Base-by-base conservation (phyloP, 2,329 filamentous ascomycete genomes). In the Diaporthe citrichinensis region DNA sequence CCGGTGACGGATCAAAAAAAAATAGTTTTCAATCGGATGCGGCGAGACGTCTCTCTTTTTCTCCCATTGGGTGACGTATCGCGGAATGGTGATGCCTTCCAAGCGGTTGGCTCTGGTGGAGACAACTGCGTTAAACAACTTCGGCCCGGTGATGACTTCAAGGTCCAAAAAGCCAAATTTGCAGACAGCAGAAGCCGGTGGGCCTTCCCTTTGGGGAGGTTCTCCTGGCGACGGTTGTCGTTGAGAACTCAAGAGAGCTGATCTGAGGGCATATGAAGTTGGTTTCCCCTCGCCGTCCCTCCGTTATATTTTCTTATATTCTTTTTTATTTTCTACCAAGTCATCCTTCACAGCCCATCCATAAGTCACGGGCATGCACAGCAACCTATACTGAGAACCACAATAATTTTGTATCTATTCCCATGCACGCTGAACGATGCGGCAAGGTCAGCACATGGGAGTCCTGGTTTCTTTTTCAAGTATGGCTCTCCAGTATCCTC, bases 11-110 rank as follows among this genome's bases (percentile, higher is more conserved):
- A 74, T 34, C 28, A 57, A 39, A 68, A 39, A 68, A 76, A 79
- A 72, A 81, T 84, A 84, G 84, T 85, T 85, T 85, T 85, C 84
- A 85, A 85, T 84, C 84, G 78, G 84, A 85, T 83, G 80, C 76
- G 80, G 77, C 76, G 71, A 69, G 17, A 9, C 55, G 62, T 65
- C 65, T 25, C 36, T 46, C 3, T 44, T 7, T 44, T 55, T 49
- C 10, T 25, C 39, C 8, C 55, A 31, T 31, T 28, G 74, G 44
- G 34, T 20, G n/a, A 46, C 67, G 51, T 28, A 12, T 53, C 9
- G 53, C 28, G 23, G 73, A 34, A 39, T 25, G 65, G 23, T 9
- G 57, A 44, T 55, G 49, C 67, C 67, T 57, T 61, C 59, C 65
- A 41, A 53, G 67, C 34, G 28, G 72, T 73, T 73, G 71, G 55